Evolutionary conservation across 495 filamentous ascomycete species (phyloP), one percentile per base, ranked within the genome.

Genomic region (Usnea hakonensis): DNA sequence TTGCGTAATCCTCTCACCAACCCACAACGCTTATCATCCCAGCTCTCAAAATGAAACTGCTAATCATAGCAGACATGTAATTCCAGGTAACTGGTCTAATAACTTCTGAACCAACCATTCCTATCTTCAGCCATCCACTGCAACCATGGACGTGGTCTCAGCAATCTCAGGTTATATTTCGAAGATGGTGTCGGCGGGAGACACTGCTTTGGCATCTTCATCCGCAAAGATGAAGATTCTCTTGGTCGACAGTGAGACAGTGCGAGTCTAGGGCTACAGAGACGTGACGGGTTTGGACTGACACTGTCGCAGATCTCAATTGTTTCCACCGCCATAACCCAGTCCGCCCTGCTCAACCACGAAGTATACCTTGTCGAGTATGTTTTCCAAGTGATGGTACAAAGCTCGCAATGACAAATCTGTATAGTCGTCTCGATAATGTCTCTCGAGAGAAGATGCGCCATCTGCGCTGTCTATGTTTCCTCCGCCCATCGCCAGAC

Each of bases 221-320:
- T 88, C 90, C 16, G 84, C 90, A 40, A 97, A 97, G 81, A 98
- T 98, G 94, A 98, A 98, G 86, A 93, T 97, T 68, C 78, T 98
- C 58, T 81, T 98, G 67, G 81, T 98, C 60, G 94, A 98, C 75
- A 87, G 84, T 75, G 94, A 97, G 76, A 98, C 94, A 71, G 89
- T 89, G 76, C 72, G 85, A 81, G 70, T 70, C 68, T 66, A 66
- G 52, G 37, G 68, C 59, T 41, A 54, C 33, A 30, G 16, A 50
- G 26, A 19, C 26, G 44, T 44, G 36, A 46, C 38, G 44, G 38
- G 1, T 33, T 65, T 53, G 64, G 26, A 53, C 63, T 67, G 57
- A 56, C 33, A 50, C 32, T 41, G 11, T 54, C 11, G 62, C 50
- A 89, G 87, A 83, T 97, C 23, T 82, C 90, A 40, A 94, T 96